Percentiles rank a stretch among this genome's conserved stretches.
phyloP scores from a whole-genome alignment of 139 green algal species.

The Volvox africanus region DNA sequence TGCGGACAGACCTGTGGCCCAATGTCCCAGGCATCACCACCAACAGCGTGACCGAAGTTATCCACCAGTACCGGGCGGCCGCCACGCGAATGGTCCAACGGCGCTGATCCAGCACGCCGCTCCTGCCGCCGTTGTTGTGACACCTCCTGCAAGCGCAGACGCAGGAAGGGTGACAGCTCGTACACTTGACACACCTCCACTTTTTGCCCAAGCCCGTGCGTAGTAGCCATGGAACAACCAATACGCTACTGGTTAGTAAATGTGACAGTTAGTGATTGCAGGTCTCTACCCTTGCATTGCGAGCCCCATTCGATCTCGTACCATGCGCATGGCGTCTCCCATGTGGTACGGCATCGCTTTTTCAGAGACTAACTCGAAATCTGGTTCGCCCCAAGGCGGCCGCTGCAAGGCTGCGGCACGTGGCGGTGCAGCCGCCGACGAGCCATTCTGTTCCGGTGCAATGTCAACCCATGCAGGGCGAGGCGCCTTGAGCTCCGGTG shows the following conservation, averaged over 20 bases:
- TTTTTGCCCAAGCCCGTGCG: too few species aligned
- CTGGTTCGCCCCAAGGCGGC: neutral
- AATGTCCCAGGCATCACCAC: neutral
- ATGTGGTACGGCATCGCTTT: constrained; percentile 27
- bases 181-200: too few species aligned
- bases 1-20: constrained; percentile 10
- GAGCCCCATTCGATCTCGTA: neutral
- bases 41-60: constrained; percentile 1
- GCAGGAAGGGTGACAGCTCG: too few species aligned
- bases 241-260: too few species aligned
- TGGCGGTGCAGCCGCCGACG: too few species aligned
- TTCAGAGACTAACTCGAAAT: constrained; percentile 6
- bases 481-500: neutral
- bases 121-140: neutral
- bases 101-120: neutral
- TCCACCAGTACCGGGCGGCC: neutral
- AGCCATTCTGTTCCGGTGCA: neutral
- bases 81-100: neutral
- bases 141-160: neutral
- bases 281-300: too few species aligned
- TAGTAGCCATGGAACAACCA: too few species aligned
- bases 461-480: constrained; percentile 40
- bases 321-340: constrained; percentile 34
- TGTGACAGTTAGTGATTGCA: neutral
- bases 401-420: neutral